Percentiles rank a stretch among this genome's conserved stretches.
Evolutionary conservation across 2,329 filamentous ascomycete genomes (phyloP).

Genomic region (Tolypocladium pustulatum): DNA sequence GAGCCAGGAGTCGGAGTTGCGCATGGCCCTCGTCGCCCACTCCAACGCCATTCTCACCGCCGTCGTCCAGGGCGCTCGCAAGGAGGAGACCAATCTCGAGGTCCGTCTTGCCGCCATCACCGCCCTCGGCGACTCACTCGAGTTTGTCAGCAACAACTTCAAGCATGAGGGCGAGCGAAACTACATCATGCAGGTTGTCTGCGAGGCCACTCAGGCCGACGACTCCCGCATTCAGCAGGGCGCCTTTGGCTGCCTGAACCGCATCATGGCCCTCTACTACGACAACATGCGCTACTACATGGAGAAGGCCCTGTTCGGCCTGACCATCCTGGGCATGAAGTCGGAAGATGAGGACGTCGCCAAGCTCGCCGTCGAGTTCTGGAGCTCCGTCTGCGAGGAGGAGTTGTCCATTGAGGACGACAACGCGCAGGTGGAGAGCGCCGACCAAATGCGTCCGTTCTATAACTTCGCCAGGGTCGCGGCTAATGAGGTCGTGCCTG

Average conservation of each 20-base stretch:
- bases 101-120: conserved; percentile 89
- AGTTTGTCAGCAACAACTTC: conserved; percentile 97
- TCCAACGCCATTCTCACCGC: conserved; percentile 97
- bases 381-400: conserved; percentile 99
- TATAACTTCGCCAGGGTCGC: conserved; percentile 95
- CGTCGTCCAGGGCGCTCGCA: conserved; percentile 92
- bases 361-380: conserved; percentile 97
- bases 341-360: conserved; percentile 94
- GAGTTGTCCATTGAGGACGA: conserved; percentile 97
- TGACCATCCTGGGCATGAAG: conserved; percentile 98
- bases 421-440: conserved; percentile 66
- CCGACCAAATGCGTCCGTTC: conserved; percentile 78
- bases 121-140: conserved; percentile 88
- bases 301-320: conserved; percentile 97
- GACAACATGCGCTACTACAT: conserved; percentile 99
- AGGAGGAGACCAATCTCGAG: conserved; percentile 86
- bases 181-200: conserved; percentile 99
- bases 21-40: conserved; percentile 70
- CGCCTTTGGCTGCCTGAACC: conserved; percentile 92
- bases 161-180: conserved; percentile 98
- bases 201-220: conserved; percentile 91
- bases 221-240: conserved; percentile 90
- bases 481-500: conserved; percentile 86
- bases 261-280: conserved; percentile 98
- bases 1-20: conserved; percentile 78